A percentile compares a stretch with the other conserved stretches of the same genome.
These are phyloP conservation scores for Chrysanthemum lavandulifolium DNA, from an alignment of 129 eudicot species.

Conservation along the genomic window DNA sequence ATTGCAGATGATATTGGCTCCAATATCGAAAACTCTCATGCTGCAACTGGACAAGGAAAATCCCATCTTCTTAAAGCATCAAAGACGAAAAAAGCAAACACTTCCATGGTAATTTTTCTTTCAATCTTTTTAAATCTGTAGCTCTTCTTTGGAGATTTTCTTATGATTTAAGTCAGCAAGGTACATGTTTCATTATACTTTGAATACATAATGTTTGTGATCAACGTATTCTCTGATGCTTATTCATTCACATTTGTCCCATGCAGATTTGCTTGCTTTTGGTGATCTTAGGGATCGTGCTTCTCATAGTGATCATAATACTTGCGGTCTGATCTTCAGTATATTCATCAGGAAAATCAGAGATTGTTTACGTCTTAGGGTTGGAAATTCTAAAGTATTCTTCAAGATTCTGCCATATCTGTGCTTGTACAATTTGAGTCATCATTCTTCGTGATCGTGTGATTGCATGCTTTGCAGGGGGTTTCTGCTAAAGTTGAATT, in stretches of 20 bases:
- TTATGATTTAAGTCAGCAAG: no score
- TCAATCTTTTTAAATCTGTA: neutral
- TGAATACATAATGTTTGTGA: neutral
- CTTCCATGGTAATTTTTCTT: constrained; percentile 64
- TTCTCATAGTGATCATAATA: constrained; percentile 74
- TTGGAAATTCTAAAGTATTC: neutral
- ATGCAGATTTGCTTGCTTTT: constrained; percentile 90
- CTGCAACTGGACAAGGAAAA: constrained; percentile 86
- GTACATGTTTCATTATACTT: neutral
- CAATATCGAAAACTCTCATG: constrained; percentile 71
- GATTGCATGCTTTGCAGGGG: constrained; percentile 24
- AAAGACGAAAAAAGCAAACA: constrained; percentile 79
- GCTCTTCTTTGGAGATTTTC: no score
- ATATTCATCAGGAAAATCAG: constrained; percentile 12
- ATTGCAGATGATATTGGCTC: constrained; percentile 85
- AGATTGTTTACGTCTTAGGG: constrained; percentile 7
- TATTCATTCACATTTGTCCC: neutral
- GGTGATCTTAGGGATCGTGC: constrained; percentile 84
- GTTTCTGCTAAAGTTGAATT: constrained; percentile 18
- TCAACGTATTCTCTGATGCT: neutral
- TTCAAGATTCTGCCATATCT: constrained; percentile 10
- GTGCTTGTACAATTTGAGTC: constrained; percentile 22
- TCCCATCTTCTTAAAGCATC: constrained; percentile 85
- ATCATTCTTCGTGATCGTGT: constrained; percentile 3
- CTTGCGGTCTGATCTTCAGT: constrained; percentile 50